phyloP scores from a whole-genome alignment of 345 rosid genomes.

The Melaleuca alternifolia region DNA sequence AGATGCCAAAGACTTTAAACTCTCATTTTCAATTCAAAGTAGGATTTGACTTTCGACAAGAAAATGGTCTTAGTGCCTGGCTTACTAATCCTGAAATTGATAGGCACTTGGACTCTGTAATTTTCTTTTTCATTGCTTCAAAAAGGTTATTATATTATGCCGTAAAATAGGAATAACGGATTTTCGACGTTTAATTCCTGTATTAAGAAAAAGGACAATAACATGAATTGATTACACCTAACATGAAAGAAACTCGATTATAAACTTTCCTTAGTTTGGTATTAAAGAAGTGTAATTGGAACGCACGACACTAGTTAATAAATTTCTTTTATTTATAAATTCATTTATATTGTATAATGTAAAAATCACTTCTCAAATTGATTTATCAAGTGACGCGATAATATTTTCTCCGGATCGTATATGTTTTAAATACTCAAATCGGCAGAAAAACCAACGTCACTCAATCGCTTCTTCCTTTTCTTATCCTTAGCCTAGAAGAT shows the following conservation, averaged over 20 bases:
- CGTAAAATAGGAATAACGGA: too few relatives aligned
- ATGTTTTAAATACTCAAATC: neutral
- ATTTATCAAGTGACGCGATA: neutral
- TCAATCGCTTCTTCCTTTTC: neutral
- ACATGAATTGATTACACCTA: too few relatives aligned
- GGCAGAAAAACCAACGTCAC: rapidly evolving
- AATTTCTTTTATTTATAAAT: neutral
- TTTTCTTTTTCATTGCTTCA: too few relatives aligned
- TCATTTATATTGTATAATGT: neutral
- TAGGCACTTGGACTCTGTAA: too few relatives aligned
- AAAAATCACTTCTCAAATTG: neutral
- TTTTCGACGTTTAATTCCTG: too few relatives aligned
- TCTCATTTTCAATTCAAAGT: too few relatives aligned
- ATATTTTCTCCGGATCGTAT: neutral
- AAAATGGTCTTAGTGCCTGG: too few relatives aligned
- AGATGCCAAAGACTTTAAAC: too few relatives aligned
- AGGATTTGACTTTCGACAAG: too few relatives aligned
- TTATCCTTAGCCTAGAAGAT: neutral
- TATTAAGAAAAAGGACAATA: too few relatives aligned
- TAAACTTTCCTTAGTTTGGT: neutral
- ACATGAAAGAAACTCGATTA: neutral
- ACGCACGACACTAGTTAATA: neutral
- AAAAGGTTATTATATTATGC: too few relatives aligned
- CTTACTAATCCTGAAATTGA: too few relatives aligned
- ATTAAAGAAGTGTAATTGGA: neutral